phyloP scores from a whole-genome alignment of 2,329 filamentous ascomycete species.

The Verticillium nonalfalfae region DNA sequence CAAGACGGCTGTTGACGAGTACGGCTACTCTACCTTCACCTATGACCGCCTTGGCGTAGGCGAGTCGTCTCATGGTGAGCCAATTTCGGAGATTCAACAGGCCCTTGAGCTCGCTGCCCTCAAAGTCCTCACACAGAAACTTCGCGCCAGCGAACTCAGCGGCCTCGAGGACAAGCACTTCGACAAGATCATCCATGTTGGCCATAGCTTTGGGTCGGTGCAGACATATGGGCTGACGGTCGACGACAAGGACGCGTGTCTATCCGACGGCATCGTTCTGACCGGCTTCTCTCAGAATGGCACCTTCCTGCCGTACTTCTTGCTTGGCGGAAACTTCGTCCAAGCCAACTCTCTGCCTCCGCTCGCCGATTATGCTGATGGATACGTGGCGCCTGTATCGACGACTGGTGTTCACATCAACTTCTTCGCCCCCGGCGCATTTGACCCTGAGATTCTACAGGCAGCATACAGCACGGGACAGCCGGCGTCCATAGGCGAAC shows the following conservation, averaged over 20 bases:
- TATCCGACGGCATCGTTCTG: conserved; percentile 52
- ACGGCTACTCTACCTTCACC: conserved; percentile 52
- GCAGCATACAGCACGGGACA: conserved; percentile 40
- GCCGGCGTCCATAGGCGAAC: conserved; percentile 51
- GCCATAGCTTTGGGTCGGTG: conserved; percentile 58
- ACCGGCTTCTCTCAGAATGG: conserved; percentile 51
- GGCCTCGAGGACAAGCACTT: conserved; percentile 26
- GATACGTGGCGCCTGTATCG: conserved; percentile 45
- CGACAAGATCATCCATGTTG: conserved; percentile 49
- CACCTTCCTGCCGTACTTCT: conserved; percentile 35
- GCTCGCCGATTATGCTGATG: conserved; percentile 31
- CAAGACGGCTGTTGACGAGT: conserved; percentile 42
- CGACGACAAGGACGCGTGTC: conserved; percentile 32
- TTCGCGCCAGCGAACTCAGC: conserved; percentile 38
- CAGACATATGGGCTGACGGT: conserved; percentile 50
- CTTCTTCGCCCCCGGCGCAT: conserved; percentile 45
- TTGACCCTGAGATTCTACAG: conserved; percentile 46
- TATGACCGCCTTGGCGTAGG: conserved; percentile 59
- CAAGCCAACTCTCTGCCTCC: conserved; percentile 26
- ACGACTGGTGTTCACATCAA: conserved; percentile 42
- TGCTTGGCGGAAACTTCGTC: conserved; percentile 39
- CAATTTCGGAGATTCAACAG: conserved; percentile 53
- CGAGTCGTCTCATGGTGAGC: conserved; percentile 50
- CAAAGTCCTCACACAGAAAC: conserved; percentile 40
- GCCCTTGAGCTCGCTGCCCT: conserved; percentile 53